Evolutionary conservation across 768 basidiomycete genomes (phyloP), one percentile per base, ranked within the genome.

Genomic region (Dacryopinax primogenitus): DNA sequence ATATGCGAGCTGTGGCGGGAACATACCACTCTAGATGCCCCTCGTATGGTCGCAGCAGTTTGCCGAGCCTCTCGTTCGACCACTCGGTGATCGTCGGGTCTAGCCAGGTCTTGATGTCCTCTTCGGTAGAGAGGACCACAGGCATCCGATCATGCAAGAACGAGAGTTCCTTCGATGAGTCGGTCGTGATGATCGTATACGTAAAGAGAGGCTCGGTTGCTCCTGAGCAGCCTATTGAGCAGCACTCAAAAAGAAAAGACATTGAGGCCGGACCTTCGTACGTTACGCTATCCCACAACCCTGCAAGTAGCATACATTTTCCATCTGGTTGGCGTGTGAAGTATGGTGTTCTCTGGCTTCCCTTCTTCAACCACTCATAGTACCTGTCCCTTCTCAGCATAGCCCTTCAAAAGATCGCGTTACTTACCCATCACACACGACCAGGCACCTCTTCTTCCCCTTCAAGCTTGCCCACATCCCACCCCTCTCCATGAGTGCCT

Each of bases 321-420:
- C 68, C 68, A 65, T 87, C 82, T 45, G 82, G 80, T 44, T 81
- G 83, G 70, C 86, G 88, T 36, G 83, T 85, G 70, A 92, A 93
- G 72, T 95, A 84, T 0, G 94, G 91, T 0, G 90, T 71, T 69
- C 88, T 88, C 41, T 83, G 79, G 71, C 86, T 88, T 63, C 86
- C 88, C 73, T 87, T 90, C 65, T 85, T 87, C 41, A 90, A 79
- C 95, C 95, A 97, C 75, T 99, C 95, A 72, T 91, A 97, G 74
- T 96, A 96, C 33, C 91, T 91, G 58, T 62, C 51, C 3, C 11
- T 3, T 18, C 15, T 58, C 51, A 58, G 51, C 51, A 28, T 58
- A 6, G 18, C 18, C 7, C 51, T 30, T 13, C 26, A 6, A 58
- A n/a, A 39, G 28, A 32, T 58, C 11, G 30, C 0, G 74, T 26